These are phyloP conservation scores for Rubroboletus satanas DNA, from an alignment of 768 basidiomycete genomes.

Conservation along the genomic window DNA sequence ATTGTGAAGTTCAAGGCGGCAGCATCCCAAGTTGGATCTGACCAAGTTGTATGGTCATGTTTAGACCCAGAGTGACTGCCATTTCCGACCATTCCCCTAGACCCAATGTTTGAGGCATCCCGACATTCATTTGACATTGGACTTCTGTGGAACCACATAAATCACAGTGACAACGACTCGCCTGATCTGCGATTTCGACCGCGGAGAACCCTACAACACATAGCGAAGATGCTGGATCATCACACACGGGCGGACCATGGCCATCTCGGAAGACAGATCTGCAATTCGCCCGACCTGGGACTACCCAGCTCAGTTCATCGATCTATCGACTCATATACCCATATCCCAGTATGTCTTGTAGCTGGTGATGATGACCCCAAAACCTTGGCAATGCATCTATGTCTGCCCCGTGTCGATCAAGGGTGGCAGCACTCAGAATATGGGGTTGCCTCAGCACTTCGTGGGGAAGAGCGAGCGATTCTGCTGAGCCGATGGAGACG, in stretches of 20 bases:
- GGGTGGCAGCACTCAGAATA: not conserved
- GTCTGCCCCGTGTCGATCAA: not conserved
- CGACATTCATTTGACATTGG: too few relatives aligned
- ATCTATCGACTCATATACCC: not conserved
- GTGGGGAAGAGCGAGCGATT: not conserved
- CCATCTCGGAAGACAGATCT: not conserved
- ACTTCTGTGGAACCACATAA: not conserved
- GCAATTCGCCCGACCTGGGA: not conserved
- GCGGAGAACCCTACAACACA: not conserved
- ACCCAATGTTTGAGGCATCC: not conserved
- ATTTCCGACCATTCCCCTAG: not conserved
- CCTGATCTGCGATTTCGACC: not conserved
- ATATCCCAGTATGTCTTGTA: not conserved
- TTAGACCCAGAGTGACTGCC: not conserved
- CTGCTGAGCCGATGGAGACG: not conserved
- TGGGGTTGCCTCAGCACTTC: not conserved
- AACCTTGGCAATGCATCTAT: not conserved
- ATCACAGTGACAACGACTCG: not conserved
- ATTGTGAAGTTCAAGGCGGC: not conserved
- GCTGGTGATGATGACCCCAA: not conserved
- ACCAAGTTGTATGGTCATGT: slow-evolving; percentile 12
- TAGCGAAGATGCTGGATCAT: not conserved
- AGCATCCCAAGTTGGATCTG: not conserved
- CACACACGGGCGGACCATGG: not conserved
- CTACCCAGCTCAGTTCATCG: not conserved